phyloP scores from a whole-genome alignment of 2,329 filamentous ascomycete species.

The Aureobasidium lini region DNA sequence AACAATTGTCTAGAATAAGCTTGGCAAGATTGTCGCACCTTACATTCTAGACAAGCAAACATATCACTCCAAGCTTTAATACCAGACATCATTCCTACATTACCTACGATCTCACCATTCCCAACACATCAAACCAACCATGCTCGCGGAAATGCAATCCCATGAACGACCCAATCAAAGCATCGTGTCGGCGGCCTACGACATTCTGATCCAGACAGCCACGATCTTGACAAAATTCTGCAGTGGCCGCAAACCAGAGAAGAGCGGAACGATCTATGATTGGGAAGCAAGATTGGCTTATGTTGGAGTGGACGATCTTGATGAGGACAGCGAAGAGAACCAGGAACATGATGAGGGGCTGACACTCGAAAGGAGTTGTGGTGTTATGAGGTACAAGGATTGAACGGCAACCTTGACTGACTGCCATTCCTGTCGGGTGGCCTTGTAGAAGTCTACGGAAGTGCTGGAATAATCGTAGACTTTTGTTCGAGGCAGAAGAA shows the following conservation, averaged over 20 bases:
- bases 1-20: background rate
- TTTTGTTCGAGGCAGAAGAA: background rate
- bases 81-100: too few species aligned
- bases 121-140: background rate
- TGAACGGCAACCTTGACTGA: background rate
- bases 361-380: background rate
- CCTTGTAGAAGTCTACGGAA: background rate
- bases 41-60: background rate
- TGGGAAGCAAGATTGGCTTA: background rate
- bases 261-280: background rate
- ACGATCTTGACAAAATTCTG: background rate
- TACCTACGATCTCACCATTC: background rate
- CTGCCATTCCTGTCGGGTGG: too few species aligned
- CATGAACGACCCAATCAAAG: background rate
- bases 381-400: background rate
- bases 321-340: background rate
- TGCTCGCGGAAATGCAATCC: background rate
- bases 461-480: background rate
- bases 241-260: background rate
- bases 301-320: background rate
- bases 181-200: background rate
- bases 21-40: background rate
- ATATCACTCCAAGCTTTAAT: background rate
- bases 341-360: background rate
- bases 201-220: background rate